Base-by-base conservation (phyloP, 1,139 yeast genomes). In the Suhomyces bolitotheri region DNA sequence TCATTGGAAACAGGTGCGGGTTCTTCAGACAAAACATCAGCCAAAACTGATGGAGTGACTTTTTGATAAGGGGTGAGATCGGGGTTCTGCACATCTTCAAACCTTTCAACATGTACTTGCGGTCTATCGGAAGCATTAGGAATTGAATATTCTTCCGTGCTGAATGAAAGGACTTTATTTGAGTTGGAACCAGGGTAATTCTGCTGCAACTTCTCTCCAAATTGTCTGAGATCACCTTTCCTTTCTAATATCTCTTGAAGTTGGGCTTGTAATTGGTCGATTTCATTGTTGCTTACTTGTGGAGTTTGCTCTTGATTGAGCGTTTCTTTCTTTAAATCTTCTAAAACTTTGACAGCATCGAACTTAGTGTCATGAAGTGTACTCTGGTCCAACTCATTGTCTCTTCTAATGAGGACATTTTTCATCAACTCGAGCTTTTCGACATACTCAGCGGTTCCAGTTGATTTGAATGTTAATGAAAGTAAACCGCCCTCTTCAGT, bases 401-500 rank as follows among this genome's bases (percentile, higher is more conserved):
- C 31, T 3, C 17, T 29, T 14, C 36, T 35, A 5, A 44, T 30
- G 11, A 48, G 27, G 1, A 44, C 31, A 9, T 37, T 33, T 16
- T 47, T 43, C 50, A 68, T 57, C 49, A 63, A 51, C 34, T 66
- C 71, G 30, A 57, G 47, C 34, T 61, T 64, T 38, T 71, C 75
- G 14, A 66, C 65, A 25, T 61, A 60, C 34, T 58, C 54, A 14
- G 65, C 64, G 38, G 69, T 65, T 16, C 60, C 64, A 14, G 69
- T 56, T 1, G 75, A 64, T 43, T 71, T 71, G 48, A 66, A 68
- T 1, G 76, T 68, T 36, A 71, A 55, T 4, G 73, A 65, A 27
- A 59, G 60, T 22, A 71, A 54, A n/a, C 76, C 76, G 8, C 71
- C 72, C 45, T 70, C 72, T 11, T 54, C 56, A 0, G 75, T 67